Conservation (phyloP, 768 basidiomycete genomes). For the Suillus bovinus region DNA sequence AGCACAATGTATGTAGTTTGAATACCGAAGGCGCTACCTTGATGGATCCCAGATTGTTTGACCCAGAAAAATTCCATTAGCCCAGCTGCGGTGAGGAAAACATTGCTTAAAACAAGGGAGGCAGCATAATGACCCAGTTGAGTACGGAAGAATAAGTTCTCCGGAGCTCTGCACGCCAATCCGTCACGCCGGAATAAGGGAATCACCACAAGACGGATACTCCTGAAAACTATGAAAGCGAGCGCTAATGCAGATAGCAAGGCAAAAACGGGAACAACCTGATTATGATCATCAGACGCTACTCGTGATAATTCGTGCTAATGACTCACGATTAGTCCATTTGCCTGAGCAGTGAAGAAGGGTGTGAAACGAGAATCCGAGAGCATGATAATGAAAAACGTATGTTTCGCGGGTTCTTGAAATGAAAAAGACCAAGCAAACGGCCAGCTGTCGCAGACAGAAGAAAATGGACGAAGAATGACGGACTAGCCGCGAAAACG, state of each 20-base stretch:
- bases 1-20: background rate
- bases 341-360: constrained; percentile 16
- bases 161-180: constrained; percentile 34
- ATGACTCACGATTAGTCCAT: constrained; percentile 23
- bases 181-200: constrained; percentile 30
- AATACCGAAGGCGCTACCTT: constrained; percentile 38
- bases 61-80: constrained; percentile 57
- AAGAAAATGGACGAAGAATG: constrained; percentile 11
- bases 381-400: constrained; percentile 12
- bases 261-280: constrained; percentile 54
- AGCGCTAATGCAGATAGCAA: constrained; percentile 55
- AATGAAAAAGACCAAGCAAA: constrained; percentile 2
- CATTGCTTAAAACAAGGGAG: constrained; percentile 61
- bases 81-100: constrained; percentile 52
- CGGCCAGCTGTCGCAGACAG: constrained; percentile 18
- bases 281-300: background rate
- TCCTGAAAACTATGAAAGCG: constrained; percentile 47
- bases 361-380: constrained; percentile 10
- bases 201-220: constrained; percentile 46
- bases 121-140: constrained; percentile 70
- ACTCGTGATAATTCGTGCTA: background rate
- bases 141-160: constrained; percentile 67
- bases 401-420: constrained; percentile 4
- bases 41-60: constrained; percentile 40
- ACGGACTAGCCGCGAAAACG: constrained; percentile 27